Conservation (phyloP, 306 rosid genomes). For the Cucumis sativus region Cucumber_9930_V3 NC_026660.2:7006001-7006500, state of each 20-base stretch:
- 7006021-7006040: too few species aligned
- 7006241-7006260: background rate
- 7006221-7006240: background rate
- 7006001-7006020: too few species aligned
- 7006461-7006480: background rate
- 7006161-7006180: background rate
- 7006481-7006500: background rate
- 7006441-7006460: background rate
- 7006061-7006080: too few species aligned
- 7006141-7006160: too few species aligned
- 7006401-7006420: background rate
- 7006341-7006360: constrained; percentile 76
- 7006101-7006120: too few species aligned
- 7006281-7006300: constrained; percentile 27
- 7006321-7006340: constrained; percentile 55
- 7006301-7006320: constrained; percentile 65
- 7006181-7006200: background rate
- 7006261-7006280: background rate
- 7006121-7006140: too few species aligned
- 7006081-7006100: too few species aligned
- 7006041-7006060: too few species aligned
- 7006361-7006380: constrained; percentile 57
- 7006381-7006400: background rate
- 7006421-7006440: background rate
- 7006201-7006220: background rate